Conservation (phyloP, 1,284 basidiomycete species). For the Microbotryum saponariae region DNA sequence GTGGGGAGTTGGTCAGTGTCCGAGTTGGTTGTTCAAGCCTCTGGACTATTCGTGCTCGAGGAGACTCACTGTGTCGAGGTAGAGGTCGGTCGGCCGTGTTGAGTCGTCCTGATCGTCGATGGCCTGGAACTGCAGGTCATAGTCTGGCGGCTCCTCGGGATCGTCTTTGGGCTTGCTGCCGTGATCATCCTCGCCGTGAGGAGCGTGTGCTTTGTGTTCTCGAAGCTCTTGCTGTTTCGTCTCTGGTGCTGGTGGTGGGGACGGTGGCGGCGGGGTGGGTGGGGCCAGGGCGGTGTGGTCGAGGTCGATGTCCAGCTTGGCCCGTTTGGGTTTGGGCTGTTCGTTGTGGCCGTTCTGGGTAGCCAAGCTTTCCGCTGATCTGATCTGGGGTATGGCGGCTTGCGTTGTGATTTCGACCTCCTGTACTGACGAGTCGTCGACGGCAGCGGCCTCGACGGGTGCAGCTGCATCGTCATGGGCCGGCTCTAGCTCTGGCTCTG, state of each 20-base stretch:
- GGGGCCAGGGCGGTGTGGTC: neutral
- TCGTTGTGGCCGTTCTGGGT: constrained; percentile 4
- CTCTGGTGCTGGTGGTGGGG: neutral
- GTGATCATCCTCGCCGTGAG: neutral
- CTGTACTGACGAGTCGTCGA: neutral
- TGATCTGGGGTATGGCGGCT: neutral
- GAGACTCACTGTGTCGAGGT: constrained; percentile 78
- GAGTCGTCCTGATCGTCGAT: constrained; percentile 2
- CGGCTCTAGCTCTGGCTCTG: neutral
- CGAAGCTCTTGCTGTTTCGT: neutral
- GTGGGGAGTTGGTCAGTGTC: neutral
- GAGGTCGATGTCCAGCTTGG: constrained; percentile 1
- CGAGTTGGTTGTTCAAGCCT: too few species aligned
- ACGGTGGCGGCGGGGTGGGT: neutral
- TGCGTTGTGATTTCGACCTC: too few species aligned
- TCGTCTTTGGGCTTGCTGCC: constrained; percentile 40
- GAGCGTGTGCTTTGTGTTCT: neutral
- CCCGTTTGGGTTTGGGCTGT: constrained; percentile 12
- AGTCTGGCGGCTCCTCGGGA: constrained; percentile 22
- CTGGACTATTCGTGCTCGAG: too few species aligned
- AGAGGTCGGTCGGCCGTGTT: constrained; percentile 57
- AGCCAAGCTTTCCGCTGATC: neutral
- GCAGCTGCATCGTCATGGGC: neutral
- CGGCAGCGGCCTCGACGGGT: neutral
- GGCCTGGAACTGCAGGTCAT: constrained; percentile 42